Conservation (phyloP, 805 yeast genomes). For the Wickerhamiella cacticola region DNA sequence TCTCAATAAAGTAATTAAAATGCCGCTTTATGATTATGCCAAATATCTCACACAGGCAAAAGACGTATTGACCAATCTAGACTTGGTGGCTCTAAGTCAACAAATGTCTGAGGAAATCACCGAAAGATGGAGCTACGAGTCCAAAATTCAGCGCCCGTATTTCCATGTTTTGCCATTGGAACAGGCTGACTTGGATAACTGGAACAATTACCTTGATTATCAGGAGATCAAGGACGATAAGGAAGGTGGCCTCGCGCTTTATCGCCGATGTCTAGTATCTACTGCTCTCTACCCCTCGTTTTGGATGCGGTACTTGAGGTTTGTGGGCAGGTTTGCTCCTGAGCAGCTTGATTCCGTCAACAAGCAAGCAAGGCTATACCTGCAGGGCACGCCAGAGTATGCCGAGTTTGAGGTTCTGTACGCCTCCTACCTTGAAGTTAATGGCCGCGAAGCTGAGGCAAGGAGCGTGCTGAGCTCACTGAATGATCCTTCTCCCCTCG, state of each 20-base stretch:
- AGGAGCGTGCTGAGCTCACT: slow-evolving; percentile 4
- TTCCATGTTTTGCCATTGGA: slow-evolving; percentile 44
- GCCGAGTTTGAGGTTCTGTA: background rate
- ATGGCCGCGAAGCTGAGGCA: slow-evolving; percentile 14
- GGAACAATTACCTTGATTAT: slow-evolving; percentile 54
- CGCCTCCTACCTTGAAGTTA: slow-evolving; percentile 13
- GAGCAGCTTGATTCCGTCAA: slow-evolving; percentile 1
- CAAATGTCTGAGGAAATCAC: slow-evolving; percentile 42
- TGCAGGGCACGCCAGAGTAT: slow-evolving; percentile 1
- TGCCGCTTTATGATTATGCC: slow-evolving; percentile 83
- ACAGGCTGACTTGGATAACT: slow-evolving; percentile 37
- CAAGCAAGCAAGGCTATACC: slow-evolving; percentile 12
- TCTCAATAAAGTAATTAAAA: slow-evolving; percentile 27
- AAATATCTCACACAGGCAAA: slow-evolving; percentile 44
- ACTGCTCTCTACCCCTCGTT: slow-evolving; percentile 46
- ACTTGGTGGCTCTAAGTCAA: slow-evolving; percentile 9
- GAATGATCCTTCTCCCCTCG: background rate
- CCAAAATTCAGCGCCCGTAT: slow-evolving; percentile 43
- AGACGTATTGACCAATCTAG: slow-evolving; percentile 2
- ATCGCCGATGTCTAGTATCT: slow-evolving; percentile 51
- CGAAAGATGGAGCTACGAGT: slow-evolving; percentile 66
- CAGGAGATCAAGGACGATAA: slow-evolving; percentile 32
- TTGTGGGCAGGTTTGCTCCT: slow-evolving; percentile 28
- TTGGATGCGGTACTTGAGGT: slow-evolving; percentile 61
- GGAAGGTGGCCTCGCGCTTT: slow-evolving; percentile 36